phyloP scores from a whole-genome alignment of 1,284 basidiomycete genomes.

The Pascua guehoae region DNA sequence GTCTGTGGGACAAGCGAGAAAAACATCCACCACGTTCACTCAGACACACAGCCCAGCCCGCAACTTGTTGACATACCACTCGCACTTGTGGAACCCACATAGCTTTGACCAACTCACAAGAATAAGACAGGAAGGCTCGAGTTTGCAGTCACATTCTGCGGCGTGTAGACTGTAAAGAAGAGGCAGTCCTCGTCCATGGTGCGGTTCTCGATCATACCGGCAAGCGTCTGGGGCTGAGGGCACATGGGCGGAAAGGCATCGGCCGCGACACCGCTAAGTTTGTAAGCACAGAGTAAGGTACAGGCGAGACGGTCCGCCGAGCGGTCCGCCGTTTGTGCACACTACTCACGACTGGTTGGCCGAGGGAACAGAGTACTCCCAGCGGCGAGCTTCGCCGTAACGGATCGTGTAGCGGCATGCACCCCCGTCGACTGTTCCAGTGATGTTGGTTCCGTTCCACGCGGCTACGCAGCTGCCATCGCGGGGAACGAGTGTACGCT shows the following conservation, averaged over 20 bases:
- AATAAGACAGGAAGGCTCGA: conserved; percentile 56
- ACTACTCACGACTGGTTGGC: conserved; percentile 19
- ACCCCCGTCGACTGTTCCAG: conserved; percentile 5
- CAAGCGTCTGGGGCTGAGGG: conserved; percentile 54
- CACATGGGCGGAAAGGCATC: conserved; percentile 64
- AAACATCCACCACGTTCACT: too few relatives aligned
- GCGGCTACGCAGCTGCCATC: neutral
- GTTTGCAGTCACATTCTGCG: conserved; percentile 44
- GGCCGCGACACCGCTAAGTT: conserved; percentile 46
- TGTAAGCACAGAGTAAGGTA: neutral
- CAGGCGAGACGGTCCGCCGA: neutral
- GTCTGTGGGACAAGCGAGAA: too few relatives aligned
- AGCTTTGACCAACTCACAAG: conserved; percentile 52
- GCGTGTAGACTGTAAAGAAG: conserved; percentile 68
- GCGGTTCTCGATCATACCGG: conserved; percentile 47
- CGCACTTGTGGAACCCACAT: neutral
- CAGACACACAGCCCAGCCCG: neutral
- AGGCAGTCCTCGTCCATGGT: neutral
- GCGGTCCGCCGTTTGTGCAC: neutral
- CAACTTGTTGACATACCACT: neutral
- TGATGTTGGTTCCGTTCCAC: conserved; percentile 15
- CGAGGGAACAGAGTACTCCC: conserved; percentile 21
- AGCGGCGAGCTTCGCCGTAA: conserved; percentile 34
- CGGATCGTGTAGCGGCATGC: conserved; percentile 36
- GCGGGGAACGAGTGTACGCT: conserved; percentile 1